Conservation (phyloP, 2,329 filamentous ascomycete species). For the Akanthomyces uredinophilus region DNA sequence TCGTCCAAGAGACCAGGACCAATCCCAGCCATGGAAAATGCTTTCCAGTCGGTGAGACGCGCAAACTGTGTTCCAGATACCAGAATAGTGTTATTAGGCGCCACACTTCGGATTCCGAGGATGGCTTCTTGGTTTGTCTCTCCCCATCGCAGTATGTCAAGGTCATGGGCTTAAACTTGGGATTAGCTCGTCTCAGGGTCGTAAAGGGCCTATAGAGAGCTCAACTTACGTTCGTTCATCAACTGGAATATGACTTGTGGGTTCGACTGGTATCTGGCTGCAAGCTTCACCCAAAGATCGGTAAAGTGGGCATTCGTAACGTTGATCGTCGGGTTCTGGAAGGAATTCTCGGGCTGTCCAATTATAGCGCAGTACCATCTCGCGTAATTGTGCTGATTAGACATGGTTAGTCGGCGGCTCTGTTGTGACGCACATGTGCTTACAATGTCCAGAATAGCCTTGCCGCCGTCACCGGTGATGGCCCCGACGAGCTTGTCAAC, state of each 20-base stretch:
- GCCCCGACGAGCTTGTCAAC: background rate
- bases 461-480: background rate
- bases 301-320: background rate
- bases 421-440: background rate
- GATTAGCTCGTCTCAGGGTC: too few species aligned
- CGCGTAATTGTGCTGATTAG: background rate
- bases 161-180: background rate
- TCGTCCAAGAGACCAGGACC: background rate
- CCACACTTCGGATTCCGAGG: background rate
- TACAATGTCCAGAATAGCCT: background rate
- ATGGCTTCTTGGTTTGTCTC: background rate
- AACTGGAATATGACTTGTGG: background rate
- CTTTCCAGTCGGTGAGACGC: background rate
- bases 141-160: background rate
- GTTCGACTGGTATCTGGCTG: background rate
- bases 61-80: background rate
- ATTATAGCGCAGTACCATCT: conserved; percentile 2
- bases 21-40: background rate
- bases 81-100: background rate
- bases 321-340: background rate
- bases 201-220: background rate
- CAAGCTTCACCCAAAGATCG: conserved; percentile 1
- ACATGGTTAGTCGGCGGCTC: background rate
- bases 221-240: background rate
- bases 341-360: background rate